phyloP scores from a whole-genome alignment of 2,329 filamentous ascomycete species.

The Sclerotinia sclerotiorum region DNA sequence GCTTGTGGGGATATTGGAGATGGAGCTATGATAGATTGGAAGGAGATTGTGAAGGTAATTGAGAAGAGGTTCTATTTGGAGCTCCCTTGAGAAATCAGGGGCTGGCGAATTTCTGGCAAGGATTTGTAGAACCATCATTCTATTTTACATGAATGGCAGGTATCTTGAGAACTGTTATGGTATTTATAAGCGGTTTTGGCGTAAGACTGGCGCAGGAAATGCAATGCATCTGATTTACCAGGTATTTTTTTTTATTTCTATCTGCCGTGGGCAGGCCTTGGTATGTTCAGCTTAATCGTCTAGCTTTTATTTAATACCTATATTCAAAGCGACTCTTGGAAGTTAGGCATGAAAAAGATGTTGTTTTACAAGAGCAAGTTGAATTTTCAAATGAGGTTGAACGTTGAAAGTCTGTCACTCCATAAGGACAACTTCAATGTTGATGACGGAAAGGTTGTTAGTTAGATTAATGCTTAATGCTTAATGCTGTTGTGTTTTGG shows the following conservation, averaged over 20 bases:
- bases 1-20: slow-evolving; percentile 83
- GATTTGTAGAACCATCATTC: neutral
- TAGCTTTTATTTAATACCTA: neutral
- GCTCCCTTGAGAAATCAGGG: neutral
- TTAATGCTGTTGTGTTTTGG: no score
- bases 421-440: neutral
- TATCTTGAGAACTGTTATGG: neutral
- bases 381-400: neutral
- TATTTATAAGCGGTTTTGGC: neutral
- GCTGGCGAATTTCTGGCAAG: neutral
- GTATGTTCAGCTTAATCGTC: neutral
- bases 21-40: slow-evolving; percentile 83
- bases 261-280: neutral
- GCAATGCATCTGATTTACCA: neutral
- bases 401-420: neutral
- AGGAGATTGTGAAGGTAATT: slow-evolving; percentile 66
- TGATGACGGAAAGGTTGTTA: neutral
- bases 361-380: neutral
- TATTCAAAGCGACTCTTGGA: neutral
- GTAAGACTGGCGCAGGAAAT: neutral
- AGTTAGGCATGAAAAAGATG: neutral
- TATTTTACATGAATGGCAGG: neutral
- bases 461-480: no score
- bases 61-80: slow-evolving; percentile 47
- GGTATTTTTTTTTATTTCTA: neutral